Conservation (phyloP, 1,284 basidiomycete genomes). For the Ceratobasidium sp. region DNA sequence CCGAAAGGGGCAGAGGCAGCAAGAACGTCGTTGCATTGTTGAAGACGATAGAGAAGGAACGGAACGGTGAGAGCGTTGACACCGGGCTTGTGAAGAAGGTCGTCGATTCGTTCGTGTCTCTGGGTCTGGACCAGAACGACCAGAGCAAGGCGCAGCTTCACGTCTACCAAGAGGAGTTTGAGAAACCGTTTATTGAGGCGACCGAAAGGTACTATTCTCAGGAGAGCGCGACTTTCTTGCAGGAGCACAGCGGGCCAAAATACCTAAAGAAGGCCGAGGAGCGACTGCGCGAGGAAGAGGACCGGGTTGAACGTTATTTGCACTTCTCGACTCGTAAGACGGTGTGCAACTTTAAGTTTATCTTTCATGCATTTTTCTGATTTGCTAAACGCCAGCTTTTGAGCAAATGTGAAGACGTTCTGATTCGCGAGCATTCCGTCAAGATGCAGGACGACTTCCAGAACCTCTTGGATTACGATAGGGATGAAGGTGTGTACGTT, state of each 20-base stretch:
- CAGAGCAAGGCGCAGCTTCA: slow-evolving; percentile 93
- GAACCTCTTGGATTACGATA: slow-evolving; percentile 89
- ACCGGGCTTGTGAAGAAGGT: slow-evolving; percentile 95
- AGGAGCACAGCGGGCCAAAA: slow-evolving; percentile 91
- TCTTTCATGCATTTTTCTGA: not conserved
- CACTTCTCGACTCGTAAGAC: slow-evolving; percentile 88
- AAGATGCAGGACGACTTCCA: slow-evolving; percentile 97
- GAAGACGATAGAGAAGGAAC: slow-evolving; percentile 89
- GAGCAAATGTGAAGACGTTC: slow-evolving; percentile 89
- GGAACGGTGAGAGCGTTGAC: slow-evolving; percentile 95
- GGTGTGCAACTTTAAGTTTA: slow-evolving; percentile 51
- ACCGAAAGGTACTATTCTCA: slow-evolving; percentile 93
- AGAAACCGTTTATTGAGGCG: slow-evolving; percentile 86
- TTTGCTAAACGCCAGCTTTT: slow-evolving; percentile 65
- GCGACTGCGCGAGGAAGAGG: slow-evolving; percentile 92
- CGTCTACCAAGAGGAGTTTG: slow-evolving; percentile 93
- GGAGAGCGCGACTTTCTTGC: slow-evolving; percentile 91
- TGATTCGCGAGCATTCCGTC: slow-evolving; percentile 89
- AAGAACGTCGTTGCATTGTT: slow-evolving; percentile 93
- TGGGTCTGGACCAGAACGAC: slow-evolving; percentile 93
- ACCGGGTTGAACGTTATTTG: slow-evolving; percentile 94
- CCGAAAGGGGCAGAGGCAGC: slow-evolving; percentile 96
- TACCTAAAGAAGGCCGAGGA: slow-evolving; percentile 97
- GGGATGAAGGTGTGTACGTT: slow-evolving; percentile 69
- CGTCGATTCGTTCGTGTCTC: slow-evolving; percentile 95